Conservation (phyloP, 768 basidiomycete genomes). For the Gloeopeniophorella convolvens region DNA sequence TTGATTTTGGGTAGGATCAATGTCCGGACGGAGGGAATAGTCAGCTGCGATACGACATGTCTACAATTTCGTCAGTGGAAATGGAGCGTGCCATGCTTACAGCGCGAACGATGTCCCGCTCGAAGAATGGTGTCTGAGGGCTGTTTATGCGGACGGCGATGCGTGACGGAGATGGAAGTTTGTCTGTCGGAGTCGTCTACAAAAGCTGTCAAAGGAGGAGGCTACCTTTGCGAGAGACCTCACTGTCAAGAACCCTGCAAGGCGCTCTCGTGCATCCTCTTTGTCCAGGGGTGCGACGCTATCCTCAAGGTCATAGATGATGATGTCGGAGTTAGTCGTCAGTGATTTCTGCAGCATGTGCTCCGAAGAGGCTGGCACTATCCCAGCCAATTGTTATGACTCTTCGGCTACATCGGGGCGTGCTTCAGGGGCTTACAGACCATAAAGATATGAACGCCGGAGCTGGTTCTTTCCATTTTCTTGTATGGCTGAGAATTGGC, state of each 20-base stretch:
- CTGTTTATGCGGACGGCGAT: slow-evolving; percentile 70
- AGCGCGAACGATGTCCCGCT: slow-evolving; percentile 53
- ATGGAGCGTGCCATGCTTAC: slow-evolving; percentile 31
- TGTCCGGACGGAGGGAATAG: slow-evolving; percentile 43
- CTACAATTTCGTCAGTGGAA: neutral
- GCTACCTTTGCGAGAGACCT: slow-evolving; percentile 16
- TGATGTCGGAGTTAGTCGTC: slow-evolving; percentile 53
- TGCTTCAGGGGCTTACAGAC: slow-evolving; percentile 20
- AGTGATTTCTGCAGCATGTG: slow-evolving; percentile 80
- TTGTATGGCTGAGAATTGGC: neutral
- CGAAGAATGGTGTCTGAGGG: slow-evolving; percentile 57
- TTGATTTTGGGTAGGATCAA: slow-evolving; percentile 86
- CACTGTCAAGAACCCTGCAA: slow-evolving; percentile 52
- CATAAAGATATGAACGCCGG: slow-evolving; percentile 46
- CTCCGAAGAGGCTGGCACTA: slow-evolving; percentile 75
- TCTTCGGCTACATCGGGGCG: neutral
- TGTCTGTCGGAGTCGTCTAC: slow-evolving; percentile 19
- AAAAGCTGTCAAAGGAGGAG: neutral
- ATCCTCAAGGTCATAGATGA: slow-evolving; percentile 89
- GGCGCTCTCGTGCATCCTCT: slow-evolving; percentile 46
- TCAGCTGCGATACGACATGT: slow-evolving; percentile 32
- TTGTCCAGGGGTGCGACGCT: slow-evolving; percentile 70
- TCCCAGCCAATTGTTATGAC: slow-evolving; percentile 1
- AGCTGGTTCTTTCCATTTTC: neutral
- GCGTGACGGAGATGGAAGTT: slow-evolving; percentile 40